phyloP scores from a whole-genome alignment of 1,284 basidiomycete genomes.

The Marasmius tenuissimus region DNA sequence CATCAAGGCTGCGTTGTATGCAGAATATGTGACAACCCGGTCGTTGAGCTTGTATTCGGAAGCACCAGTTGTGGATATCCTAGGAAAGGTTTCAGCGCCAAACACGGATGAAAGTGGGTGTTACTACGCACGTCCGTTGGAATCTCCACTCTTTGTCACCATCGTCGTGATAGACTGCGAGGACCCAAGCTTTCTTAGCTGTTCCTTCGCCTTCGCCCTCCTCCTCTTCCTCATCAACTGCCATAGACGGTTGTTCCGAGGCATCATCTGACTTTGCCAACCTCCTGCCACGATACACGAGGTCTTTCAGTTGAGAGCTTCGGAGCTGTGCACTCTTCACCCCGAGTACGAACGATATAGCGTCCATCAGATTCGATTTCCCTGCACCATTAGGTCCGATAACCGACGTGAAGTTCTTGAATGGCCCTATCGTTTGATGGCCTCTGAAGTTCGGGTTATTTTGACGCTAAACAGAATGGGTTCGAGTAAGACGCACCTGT shows the following conservation, averaged over 20 bases:
- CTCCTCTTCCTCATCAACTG: conserved; percentile 48
- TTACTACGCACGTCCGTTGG: conserved; percentile 77
- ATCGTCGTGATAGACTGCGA: conserved; percentile 85
- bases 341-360: conserved; percentile 98
- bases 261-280: conserved; percentile 57
- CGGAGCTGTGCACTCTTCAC: conserved; percentile 93
- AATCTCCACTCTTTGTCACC: conserved; percentile 86
- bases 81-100: conserved; percentile 29
- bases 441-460: conserved; percentile 47
- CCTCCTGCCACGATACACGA: conserved; percentile 90
- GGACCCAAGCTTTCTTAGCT: conserved; percentile 92
- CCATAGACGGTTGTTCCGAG: conserved; percentile 43
- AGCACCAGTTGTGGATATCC: conserved; percentile 82
- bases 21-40: conserved; percentile 76
- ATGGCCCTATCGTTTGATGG: conserved; percentile 87
- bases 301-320: conserved; percentile 90
- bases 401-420: conserved; percentile 91
- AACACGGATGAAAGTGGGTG: not conserved
- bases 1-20: conserved; percentile 84
- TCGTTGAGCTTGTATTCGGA: conserved; percentile 89
- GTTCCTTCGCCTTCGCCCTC: conserved; percentile 74
- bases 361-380: conserved; percentile 99
- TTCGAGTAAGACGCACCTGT: conserved; percentile 46
- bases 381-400: conserved; percentile 99
- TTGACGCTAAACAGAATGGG: not conserved